These are phyloP conservation scores for Diaporthe sp. DNA, from an alignment of 2,329 filamentous ascomycete species.

Conservation along the genomic window DNA sequence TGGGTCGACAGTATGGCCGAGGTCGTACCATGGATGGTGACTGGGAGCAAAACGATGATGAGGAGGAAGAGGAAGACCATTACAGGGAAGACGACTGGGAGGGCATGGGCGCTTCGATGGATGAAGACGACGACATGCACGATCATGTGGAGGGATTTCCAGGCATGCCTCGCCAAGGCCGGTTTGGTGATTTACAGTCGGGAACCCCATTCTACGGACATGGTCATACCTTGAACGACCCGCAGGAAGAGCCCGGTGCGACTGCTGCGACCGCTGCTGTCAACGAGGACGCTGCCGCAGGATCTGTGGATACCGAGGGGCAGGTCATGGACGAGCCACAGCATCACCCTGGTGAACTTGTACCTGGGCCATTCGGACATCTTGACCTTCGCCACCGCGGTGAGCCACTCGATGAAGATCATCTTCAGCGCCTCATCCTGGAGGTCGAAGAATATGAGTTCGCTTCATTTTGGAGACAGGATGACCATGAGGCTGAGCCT, in stretches of 20 bases:
- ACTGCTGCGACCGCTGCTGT: too few species aligned
- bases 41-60: background rate
- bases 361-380: background rate
- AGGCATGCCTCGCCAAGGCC: background rate
- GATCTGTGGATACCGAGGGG: background rate
- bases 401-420: too few species aligned
- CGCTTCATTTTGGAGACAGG: too few species aligned
- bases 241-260: background rate
- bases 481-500: too few species aligned
- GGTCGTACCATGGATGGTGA: background rate
- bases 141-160: background rate
- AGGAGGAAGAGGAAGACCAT: background rate
- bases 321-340: too few species aligned
- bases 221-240: slow-evolving; percentile 25
- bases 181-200: background rate
- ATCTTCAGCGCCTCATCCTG: too few species aligned
- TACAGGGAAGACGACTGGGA: background rate
- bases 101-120: background rate
- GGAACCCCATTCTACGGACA: background rate
- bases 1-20: background rate
- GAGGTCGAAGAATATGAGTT: too few species aligned
- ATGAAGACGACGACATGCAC: background rate
- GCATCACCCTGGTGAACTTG: background rate
- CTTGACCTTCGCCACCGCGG: too few species aligned
- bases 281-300: background rate